Conservation (phyloP, 306 rosid genomes). For the Begonia fuchsioides region DNA sequence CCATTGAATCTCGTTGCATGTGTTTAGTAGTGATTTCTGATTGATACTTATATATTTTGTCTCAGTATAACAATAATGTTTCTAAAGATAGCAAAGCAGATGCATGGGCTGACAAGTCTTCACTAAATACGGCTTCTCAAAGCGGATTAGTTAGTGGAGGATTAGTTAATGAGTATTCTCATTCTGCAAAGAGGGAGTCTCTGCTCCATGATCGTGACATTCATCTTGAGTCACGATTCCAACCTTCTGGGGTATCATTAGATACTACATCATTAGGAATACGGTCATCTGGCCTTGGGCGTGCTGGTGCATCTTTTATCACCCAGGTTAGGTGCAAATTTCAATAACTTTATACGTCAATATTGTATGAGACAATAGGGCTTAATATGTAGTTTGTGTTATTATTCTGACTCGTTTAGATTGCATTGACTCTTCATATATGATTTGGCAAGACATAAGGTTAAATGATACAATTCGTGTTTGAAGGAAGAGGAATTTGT, state of each 20-base stretch:
- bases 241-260: conserved; percentile 50
- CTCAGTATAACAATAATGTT: conserved; percentile 21
- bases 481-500: too few relatives aligned
- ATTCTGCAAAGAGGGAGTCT: neutral
- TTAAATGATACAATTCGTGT: too few relatives aligned
- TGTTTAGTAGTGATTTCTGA: neutral
- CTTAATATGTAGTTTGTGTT: too few relatives aligned
- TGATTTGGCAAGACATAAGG: too few relatives aligned
- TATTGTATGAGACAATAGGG: too few relatives aligned
- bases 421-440: too few relatives aligned
- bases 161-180: neutral
- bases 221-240: conserved; percentile 36
- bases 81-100: conserved; percentile 65
- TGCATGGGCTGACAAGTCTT: neutral
- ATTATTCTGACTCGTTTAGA: too few relatives aligned
- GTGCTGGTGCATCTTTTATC: conserved; percentile 60
- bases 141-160: neutral
- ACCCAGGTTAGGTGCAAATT: conserved; percentile 47
- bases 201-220: neutral
- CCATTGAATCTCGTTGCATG: neutral
- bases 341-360: too few relatives aligned
- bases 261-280: conserved; percentile 51
- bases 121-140: neutral
- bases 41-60: conserved; percentile 17
- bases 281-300: conserved; percentile 66